These are phyloP conservation scores for Silene uniflora DNA, from an alignment of 148 eudicot species.

Conservation along the genomic window DNA sequence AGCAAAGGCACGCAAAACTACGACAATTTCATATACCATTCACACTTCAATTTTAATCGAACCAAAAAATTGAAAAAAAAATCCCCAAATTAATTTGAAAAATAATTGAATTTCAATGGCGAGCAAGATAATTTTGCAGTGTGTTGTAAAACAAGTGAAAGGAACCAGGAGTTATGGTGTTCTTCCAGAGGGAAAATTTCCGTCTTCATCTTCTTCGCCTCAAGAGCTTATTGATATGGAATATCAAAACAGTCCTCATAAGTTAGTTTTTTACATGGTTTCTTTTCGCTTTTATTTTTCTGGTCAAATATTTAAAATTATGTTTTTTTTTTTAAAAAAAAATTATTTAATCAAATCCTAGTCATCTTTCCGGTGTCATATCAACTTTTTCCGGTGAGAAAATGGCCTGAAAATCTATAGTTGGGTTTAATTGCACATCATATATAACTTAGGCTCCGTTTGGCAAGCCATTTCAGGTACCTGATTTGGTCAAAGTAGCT, in stretches of 20 bases:
- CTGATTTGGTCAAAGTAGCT: too few relatives aligned
- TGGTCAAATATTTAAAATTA: too few relatives aligned
- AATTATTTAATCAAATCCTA: too few relatives aligned
- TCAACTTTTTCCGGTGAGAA: too few relatives aligned
- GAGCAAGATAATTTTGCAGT: slow-evolving; percentile 28
- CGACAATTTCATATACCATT: neutral
- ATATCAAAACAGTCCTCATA: slow-evolving; percentile 67
- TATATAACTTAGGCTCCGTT: too few relatives aligned
- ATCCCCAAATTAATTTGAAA: neutral
- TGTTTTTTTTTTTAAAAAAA: too few relatives aligned
- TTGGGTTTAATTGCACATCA: too few relatives aligned
- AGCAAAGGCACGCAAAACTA: neutral
- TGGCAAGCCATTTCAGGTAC: too few relatives aligned
- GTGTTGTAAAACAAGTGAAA: neutral
- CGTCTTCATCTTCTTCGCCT: slow-evolving; percentile 6
- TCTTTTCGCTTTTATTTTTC: neutral
- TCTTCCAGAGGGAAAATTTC: slow-evolving; percentile 33
- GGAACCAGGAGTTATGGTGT: slow-evolving; percentile 38
- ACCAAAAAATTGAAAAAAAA: neutral
- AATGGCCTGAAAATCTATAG: too few relatives aligned
- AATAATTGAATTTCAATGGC: slow-evolving; percentile 19
- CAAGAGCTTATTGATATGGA: slow-evolving; percentile 68
- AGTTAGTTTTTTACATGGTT: slow-evolving; percentile 37
- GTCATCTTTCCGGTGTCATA: too few relatives aligned
- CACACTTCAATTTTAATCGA: neutral